Base-by-base conservation (phyloP, 352 stramenopile genomes). In the Phytophthora quininea region DNA sequence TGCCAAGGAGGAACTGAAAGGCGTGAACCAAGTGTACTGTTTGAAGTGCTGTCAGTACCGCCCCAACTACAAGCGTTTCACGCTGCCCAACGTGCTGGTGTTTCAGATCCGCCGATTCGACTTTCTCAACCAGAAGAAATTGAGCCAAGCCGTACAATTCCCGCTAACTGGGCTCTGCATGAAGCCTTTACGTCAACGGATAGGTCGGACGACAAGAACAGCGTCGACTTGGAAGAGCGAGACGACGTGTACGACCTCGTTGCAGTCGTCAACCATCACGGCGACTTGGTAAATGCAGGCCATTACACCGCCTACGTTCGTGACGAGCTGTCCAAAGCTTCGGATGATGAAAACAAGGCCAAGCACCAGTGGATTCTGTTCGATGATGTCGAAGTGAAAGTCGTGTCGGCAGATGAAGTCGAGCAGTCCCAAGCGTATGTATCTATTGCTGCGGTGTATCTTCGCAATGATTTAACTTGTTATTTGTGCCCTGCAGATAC, bases 21-120 rank as follows among this genome's bases (percentile, higher is more conserved):
- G 78, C 5, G 38, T 72, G 37, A 86, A 92, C 48, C 80, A 87
- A 71, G 75, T 92, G 3, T 92, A 91, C 56, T 92, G 84, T 43
- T 66, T 51, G 5, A 69, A 63, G 14, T 92, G 84, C 49, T 69
- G 66, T 1, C 76, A 83, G 43, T 91, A 92, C 65, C 72, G 80
- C 24, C 77, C 79, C 50, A 79, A 80, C 40, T 78, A 67, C 61
- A 92, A 92, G 71, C 85, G 80, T 1, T 69, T 92, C 46, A 76
- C 83, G 35, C 64, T 91, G 1, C 87, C 87, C 5, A 90, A 90
- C 32, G 70, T 91, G 43, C 79, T 95, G 4, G 82, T 92, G 10
- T 64, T 95, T 30, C 87, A 95, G 48, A 79, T 95, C 32, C 86
- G 89, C 35, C 87, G 87, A 35, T 68, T 93, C 42, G 86, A 92